Evolutionary conservation across 2,329 filamentous ascomycete genomes (phyloP).

Genomic region (Fusarium scirpi): DNA sequence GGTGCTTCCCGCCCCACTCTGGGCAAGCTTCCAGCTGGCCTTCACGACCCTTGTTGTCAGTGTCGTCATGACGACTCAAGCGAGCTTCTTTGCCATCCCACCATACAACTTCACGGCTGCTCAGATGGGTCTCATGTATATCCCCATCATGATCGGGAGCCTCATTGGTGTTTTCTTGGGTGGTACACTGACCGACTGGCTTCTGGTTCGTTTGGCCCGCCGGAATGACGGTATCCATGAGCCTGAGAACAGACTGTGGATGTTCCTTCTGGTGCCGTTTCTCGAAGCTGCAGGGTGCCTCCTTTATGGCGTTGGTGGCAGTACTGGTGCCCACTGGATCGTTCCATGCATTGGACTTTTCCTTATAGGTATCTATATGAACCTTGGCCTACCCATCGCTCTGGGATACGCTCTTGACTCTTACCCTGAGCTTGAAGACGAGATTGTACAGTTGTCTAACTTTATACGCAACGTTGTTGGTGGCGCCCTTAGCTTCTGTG

Average conservation of each 20-base stretch:
- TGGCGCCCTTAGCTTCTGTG: too few relatives aligned
- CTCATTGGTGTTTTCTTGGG: constrained; percentile 28
- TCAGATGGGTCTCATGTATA: constrained; percentile 37
- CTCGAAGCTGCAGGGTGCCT: not conserved
- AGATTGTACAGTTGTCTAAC: not conserved
- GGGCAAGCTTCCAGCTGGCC: too few relatives aligned
- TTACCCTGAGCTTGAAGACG: not conserved
- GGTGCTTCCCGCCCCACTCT: too few relatives aligned
- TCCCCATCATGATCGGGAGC: constrained; percentile 31
- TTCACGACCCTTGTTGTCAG: too few relatives aligned
- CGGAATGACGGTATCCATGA: constrained; percentile 33
- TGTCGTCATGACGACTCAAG: constrained; percentile 4
- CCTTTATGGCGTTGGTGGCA: not conserved
- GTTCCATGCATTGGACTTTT: not conserved
- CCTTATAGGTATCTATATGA: not conserved
- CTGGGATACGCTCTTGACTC: not conserved
- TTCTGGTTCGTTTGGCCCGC: constrained; percentile 30
- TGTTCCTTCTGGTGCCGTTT: constrained; percentile 12
- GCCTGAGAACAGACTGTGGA: constrained; percentile 36
- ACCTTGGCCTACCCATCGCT: not conserved
- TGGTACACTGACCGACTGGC: constrained; percentile 24
- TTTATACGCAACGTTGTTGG: too few relatives aligned
- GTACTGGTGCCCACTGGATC: not conserved
- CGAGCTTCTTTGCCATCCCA: constrained; percentile 2
- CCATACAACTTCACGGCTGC: constrained; percentile 34